Percentiles rank a stretch among this genome's conserved stretches.
Conservation (phyloP, 2,329 filamentous ascomycete genomes). For the Fusarium vanettenii region DNA sequence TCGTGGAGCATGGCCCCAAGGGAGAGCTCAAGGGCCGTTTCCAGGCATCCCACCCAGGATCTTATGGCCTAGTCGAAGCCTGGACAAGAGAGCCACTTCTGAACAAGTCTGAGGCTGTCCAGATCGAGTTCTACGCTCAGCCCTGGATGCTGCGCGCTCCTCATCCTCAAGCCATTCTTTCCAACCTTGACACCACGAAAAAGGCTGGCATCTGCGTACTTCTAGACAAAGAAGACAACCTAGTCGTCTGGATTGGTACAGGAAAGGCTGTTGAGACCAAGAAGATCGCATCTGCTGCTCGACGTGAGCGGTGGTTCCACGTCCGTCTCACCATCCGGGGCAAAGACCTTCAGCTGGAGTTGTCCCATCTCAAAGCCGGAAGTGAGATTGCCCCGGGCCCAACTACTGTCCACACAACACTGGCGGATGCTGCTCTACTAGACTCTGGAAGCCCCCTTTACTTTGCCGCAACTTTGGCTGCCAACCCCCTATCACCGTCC, state of each 20-base stretch:
- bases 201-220: not conserved
- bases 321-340: not conserved
- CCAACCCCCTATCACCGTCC: not conserved
- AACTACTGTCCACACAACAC: not conserved
- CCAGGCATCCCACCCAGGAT: not conserved
- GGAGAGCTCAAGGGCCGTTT: not conserved
- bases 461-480: not conserved
- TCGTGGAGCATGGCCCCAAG: conserved; percentile 11
- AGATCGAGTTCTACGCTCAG: not conserved
- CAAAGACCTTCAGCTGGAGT: not conserved
- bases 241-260: not conserved
- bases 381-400: not conserved
- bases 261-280: not conserved
- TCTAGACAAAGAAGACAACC: not conserved
- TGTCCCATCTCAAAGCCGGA: not conserved
- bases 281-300: not conserved
- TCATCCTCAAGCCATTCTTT: not conserved
- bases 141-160: not conserved
- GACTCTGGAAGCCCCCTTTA: not conserved
- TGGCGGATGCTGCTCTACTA: not conserved
- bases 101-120: not conserved
- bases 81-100: not conserved
- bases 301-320: not conserved
- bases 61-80: not conserved
- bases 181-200: not conserved